A percentile compares a stretch with the other conserved stretches of the same genome.
Conservation (phyloP, 2,329 filamentous ascomycete genomes). For the Aureobasidium sp. region DNA sequence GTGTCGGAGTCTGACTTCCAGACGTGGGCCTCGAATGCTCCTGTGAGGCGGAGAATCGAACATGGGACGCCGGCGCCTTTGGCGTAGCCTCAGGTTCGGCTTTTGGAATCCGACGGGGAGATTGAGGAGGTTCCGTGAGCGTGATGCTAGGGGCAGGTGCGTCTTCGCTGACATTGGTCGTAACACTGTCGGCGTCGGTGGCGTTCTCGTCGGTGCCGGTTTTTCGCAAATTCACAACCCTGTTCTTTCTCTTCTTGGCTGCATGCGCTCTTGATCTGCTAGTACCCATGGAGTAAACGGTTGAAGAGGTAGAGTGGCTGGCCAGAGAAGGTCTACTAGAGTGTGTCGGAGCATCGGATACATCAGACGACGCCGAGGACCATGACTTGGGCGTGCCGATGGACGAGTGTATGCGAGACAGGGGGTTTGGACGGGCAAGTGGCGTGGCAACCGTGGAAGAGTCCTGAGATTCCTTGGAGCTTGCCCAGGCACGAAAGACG, state of each 20-base stretch:
- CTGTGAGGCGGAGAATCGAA: conserved; percentile 27
- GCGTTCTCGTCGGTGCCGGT: conserved; percentile 39
- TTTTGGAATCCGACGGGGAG: conserved; percentile 12
- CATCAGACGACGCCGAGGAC: conserved; percentile 48
- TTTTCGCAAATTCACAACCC: conserved; percentile 73
- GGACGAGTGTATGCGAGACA: conserved; percentile 42
- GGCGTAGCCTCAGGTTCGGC: conserved; percentile 34
- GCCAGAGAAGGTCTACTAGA: conserved; percentile 63
- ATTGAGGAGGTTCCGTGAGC: conserved; percentile 47
- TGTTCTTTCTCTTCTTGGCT: conserved; percentile 72
- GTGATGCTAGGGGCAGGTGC: conserved; percentile 47
- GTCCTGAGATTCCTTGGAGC: conserved; percentile 64
- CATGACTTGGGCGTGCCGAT: conserved; percentile 51
- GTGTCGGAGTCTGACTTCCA: conserved; percentile 8
- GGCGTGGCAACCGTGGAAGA: conserved; percentile 36
- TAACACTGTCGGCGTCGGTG: conserved; percentile 40
- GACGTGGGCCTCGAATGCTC: conserved; percentile 11
- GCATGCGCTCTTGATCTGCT: conserved; percentile 54
- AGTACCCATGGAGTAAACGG: conserved; percentile 49
- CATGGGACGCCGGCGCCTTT: conserved; percentile 37
- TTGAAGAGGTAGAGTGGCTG: conserved; percentile 51
- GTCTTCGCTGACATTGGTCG: conserved; percentile 37
- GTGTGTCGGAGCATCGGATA: conserved; percentile 57
- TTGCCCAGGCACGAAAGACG: conserved; percentile 88
- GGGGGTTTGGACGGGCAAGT: conserved; percentile 35